Evolutionary conservation across 257 asterid genomes (phyloP), one percentile per base, ranked within the genome.

Genomic region (Primulina eburnea): DNA sequence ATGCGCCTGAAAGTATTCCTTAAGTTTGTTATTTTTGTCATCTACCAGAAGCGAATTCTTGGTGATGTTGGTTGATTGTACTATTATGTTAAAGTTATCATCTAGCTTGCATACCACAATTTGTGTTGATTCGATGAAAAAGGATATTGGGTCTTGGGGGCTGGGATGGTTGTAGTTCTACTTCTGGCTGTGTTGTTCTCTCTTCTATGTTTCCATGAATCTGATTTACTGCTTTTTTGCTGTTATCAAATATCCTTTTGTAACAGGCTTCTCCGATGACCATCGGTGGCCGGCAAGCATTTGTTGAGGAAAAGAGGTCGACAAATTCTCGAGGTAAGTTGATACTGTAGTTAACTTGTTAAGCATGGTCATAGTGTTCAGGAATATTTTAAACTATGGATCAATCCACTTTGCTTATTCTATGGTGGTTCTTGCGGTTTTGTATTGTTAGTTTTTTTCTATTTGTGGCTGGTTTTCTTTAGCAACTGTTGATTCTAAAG

Each of bases 281-380:
- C 61, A 71, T 92, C 76, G 88, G 94, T 71, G 94, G 82, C 9
- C 85, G 96, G 62, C 89, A 85, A 72, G 86, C 80, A 16, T 64
- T 79, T 62, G 88, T 89, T 32, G 98, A 92, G 84, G 96, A 88
- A 73, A 92, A 92, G 89, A 86, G 88, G 83, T 92, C 98, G n/a
- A 89, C 98, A 28, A 81, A 81, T 74, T 78, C 94, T 21, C 85
- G 90, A 89, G 98, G 97, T 62, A 83, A 82, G 97, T 76, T 52
- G 16, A 69, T 65, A 50, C 17, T 82, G 14, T 58, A 56, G 59
- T 58, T 52, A 53, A 30, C 7, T 30, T 62, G 7, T 67, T 37
- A 35, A 10, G 32, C 37, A 2, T 67, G 52, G 47, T 56, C 38
- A 8, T 18, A 34, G 21, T 16, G 12, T 29, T 3, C 4, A 56